Evolutionary conservation across 176 grass and related monocot species (phyloP).

Genomic region (Carex littledalei): DNA sequence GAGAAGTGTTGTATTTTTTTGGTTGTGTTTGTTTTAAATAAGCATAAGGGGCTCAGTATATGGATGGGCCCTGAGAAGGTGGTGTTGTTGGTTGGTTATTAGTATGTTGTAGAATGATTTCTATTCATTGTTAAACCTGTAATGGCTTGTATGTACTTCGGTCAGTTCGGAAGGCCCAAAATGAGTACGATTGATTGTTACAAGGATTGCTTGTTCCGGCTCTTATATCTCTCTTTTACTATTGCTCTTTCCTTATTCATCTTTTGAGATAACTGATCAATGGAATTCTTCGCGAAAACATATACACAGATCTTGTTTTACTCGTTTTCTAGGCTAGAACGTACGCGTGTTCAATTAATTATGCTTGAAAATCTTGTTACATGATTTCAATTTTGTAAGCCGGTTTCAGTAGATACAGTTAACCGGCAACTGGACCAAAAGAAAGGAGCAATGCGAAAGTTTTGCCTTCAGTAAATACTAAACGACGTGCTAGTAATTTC

Average conservation of each 20-base stretch:
- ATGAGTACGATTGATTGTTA: neutral
- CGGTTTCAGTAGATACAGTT: no score
- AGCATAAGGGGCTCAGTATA: neutral
- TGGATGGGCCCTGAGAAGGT: neutral
- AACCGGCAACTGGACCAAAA: neutral
- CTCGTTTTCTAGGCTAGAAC: neutral
- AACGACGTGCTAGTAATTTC: neutral
- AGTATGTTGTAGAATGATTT: neutral
- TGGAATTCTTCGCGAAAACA: neutral
- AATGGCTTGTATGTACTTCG: conserved; percentile 10
- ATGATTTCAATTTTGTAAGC: no score
- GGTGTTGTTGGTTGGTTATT: conserved; percentile 11
- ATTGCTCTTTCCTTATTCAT: neutral
- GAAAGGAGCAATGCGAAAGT: neutral
- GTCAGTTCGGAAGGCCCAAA: conserved; percentile 11
- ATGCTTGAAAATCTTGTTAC: no score
- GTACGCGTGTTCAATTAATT: no score
- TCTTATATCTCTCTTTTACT: neutral
- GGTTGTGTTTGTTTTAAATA: conserved; percentile 12
- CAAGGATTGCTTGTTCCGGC: neutral
- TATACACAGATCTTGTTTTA: neutral
- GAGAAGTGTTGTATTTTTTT: conserved; percentile 14
- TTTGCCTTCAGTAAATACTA: neutral
- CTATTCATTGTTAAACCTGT: neutral
- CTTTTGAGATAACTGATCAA: neutral